Conservation (phyloP, 768 basidiomycete species). For the Podaxis sp. region DNA sequence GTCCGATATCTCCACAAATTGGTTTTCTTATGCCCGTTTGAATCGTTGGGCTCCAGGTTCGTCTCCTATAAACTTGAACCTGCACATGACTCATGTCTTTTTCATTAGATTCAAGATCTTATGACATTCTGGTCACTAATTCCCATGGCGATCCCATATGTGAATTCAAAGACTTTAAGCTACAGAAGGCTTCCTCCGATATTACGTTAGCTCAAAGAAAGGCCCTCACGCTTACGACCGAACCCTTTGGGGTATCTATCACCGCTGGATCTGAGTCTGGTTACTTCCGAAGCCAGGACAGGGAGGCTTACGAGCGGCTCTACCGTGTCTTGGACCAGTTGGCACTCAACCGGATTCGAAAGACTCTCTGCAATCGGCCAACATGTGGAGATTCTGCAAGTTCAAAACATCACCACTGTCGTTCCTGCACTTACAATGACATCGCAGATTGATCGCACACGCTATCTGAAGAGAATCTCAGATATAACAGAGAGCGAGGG, state of each 20-base stretch:
- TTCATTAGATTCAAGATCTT: neutral
- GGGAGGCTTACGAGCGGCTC: neutral
- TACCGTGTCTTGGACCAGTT: neutral
- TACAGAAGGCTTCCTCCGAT: neutral
- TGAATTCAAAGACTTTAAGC: neutral
- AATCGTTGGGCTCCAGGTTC: neutral
- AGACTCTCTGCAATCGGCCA: neutral
- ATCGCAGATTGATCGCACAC: neutral
- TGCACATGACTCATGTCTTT: neutral
- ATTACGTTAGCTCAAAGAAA: neutral
- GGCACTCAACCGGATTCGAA: neutral
- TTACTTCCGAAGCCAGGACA: neutral
- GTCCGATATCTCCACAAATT: neutral
- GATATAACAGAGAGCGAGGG: neutral
- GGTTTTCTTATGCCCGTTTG: neutral
- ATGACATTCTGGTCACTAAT: neutral
- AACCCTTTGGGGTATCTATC: neutral
- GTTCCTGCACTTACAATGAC: neutral
- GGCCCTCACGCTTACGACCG: neutral
- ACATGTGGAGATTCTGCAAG: neutral
- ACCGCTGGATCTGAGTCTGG: neutral
- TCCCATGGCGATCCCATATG: neutral
- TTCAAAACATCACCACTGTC: neutral
- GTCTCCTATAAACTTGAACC: neutral
- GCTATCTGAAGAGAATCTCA: conserved; percentile 1